phyloP scores from a whole-genome alignment of 2,329 filamentous ascomycete genomes.

The Biscogniauxia mediterranea region DNA sequence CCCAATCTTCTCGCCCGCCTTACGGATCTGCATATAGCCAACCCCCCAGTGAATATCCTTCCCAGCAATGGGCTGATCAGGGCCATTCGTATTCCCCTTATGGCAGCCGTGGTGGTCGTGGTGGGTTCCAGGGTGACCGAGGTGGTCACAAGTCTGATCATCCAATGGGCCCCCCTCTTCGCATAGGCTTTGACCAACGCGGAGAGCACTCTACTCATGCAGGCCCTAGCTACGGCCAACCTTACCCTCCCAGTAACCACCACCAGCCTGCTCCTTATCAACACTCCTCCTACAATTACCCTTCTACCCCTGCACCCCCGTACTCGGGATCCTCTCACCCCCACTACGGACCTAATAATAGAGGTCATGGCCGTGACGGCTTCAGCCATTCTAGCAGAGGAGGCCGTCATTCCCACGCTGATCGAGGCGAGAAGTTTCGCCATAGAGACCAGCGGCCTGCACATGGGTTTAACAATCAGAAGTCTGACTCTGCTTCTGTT shows the following conservation, averaged over 20 bases:
- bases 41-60: constrained; percentile 37
- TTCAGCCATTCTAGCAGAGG: constrained; percentile 28
- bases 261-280: constrained; percentile 36
- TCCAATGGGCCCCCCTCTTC: constrained; percentile 32
- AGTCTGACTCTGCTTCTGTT: constrained; percentile 46
- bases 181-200: constrained; percentile 32
- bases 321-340: constrained; percentile 32
- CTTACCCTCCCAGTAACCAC: constrained; percentile 41
- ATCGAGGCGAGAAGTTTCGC: constrained; percentile 41
- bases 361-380: constrained; percentile 43
- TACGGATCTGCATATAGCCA: constrained; percentile 43
- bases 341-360: constrained; percentile 34
- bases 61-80: constrained; percentile 43
- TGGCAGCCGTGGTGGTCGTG: constrained; percentile 39
- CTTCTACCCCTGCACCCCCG: constrained; percentile 39
- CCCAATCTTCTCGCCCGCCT: constrained; percentile 23
- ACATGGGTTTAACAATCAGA: constrained; percentile 42
- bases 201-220: constrained; percentile 31
- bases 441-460: constrained; percentile 33
- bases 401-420: constrained; percentile 36
- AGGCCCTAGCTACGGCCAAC: constrained; percentile 38
- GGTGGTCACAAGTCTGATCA: constrained; percentile 36
- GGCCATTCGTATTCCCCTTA: constrained; percentile 30
- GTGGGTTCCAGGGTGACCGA: constrained; percentile 45
- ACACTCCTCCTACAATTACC: constrained; percentile 37